Conservation (phyloP, 805 yeast genomes). For the Nakazawaea holstii region DNA sequence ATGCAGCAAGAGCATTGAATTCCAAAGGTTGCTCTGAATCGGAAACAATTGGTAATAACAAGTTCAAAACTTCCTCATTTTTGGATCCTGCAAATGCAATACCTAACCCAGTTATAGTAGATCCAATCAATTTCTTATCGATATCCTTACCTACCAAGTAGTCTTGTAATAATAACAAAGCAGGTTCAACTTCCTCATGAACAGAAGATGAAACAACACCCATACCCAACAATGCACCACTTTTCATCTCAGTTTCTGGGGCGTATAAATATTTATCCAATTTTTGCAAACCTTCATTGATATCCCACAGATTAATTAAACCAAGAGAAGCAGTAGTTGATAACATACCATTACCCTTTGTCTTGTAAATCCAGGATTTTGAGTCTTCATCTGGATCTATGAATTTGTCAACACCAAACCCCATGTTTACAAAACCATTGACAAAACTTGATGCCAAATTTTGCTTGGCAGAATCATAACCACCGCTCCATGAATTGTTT, state of each 20-base stretch:
- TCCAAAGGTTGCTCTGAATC: slow-evolving; percentile 74
- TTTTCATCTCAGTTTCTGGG: slow-evolving; percentile 80
- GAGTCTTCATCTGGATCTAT: slow-evolving; percentile 57
- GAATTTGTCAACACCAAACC: slow-evolving; percentile 82
- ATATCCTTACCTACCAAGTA: slow-evolving; percentile 39
- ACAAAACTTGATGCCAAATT: slow-evolving; percentile 94
- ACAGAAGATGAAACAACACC: slow-evolving; percentile 91
- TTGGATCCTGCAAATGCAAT: slow-evolving; percentile 93
- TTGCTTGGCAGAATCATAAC: slow-evolving; percentile 89
- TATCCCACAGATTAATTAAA: slow-evolving; percentile 86
- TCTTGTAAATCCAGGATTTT: slow-evolving; percentile 82
- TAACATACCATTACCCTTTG: slow-evolving; percentile 86
- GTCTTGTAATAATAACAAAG: slow-evolving; percentile 80
- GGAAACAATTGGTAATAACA: slow-evolving; percentile 76
- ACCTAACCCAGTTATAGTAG: slow-evolving; percentile 89
- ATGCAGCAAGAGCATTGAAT: slow-evolving; percentile 77
- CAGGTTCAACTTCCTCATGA: slow-evolving; percentile 93
- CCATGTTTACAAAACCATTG: slow-evolving; percentile 85
- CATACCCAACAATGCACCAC: slow-evolving; percentile 95
- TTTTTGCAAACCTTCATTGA: slow-evolving; percentile 80
- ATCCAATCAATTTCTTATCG: slow-evolving; percentile 58
- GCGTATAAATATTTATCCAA: slow-evolving; percentile 87
- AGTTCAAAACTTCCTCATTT: slow-evolving; percentile 73
- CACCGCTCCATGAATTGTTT: slow-evolving; percentile 46
- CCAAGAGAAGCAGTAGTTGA: slow-evolving; percentile 93